Evolutionary conservation across 176 grass and related monocot genomes (phyloP), one percentile per base, ranked within the genome.

Genomic region (Carex cristatella): DNA sequence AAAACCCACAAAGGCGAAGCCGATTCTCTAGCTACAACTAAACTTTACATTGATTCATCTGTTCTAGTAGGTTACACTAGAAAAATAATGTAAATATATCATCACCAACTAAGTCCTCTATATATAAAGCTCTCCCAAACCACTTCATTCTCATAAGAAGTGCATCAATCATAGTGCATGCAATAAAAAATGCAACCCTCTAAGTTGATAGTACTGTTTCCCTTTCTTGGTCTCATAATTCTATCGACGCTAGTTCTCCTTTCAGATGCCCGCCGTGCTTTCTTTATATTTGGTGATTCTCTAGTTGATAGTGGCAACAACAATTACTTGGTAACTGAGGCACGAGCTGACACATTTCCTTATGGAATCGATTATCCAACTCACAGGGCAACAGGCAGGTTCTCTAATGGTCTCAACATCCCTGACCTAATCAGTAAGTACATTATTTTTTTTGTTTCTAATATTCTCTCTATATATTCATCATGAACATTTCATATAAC

Each of bases 271-370:
- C 4, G 38, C 4, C 93, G 95, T 61, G 87, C 95, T 54, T 94
- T 98, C 93, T 95, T 86, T 80, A 86, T 98, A 19, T 98, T 98
- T 84, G 95, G 95, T 58, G 95, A 98, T 86, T 98, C 95, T 73
- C 88, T 98, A 61, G 95, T 95, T 65, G 95, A 98, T 85, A 98
- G 87, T 75, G 93, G 95, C 89, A 98, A 98, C 85, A 98, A 98
- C 89, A 98, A 98, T 87, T 98, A 90, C 85, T 84, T 98, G 5
- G 49, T 86, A 80, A 98, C 93, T 3, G 80, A 82, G 10, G 95
- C 95, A 11, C 93, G 95, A 40, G 95, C 95, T 23, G 93, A 98
- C 60, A 10, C 86, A 42, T 91, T 87, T 79, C 95, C 95, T 10
- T 98, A 98, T 80, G 95, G 95, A 61, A 93, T 98, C 77, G 95